phyloP scores from a whole-genome alignment of 805 yeast genomes.

The Wickerhamiella kurtzmanii region DNA sequence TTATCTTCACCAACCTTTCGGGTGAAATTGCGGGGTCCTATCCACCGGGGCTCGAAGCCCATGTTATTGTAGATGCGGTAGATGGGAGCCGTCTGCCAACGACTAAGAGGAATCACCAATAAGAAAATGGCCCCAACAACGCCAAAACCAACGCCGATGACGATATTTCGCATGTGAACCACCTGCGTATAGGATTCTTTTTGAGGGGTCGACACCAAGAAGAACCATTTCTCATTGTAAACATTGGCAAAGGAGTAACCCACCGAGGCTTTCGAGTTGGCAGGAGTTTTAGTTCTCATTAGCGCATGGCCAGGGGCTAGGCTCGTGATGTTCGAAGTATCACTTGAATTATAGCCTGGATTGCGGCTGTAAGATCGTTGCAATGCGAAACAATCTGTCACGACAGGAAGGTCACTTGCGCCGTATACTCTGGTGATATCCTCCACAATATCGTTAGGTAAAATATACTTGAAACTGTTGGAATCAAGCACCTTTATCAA shows the following conservation, averaged over 20 bases:
- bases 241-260: slow-evolving; percentile 16
- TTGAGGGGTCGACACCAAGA: slow-evolving; percentile 14
- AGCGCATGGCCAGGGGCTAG: not conserved
- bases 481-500: not conserved
- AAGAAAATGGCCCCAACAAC: slow-evolving; percentile 18
- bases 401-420: not conserved
- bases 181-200: slow-evolving; percentile 11
- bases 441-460: not conserved
- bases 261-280: slow-evolving; percentile 9
- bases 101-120: slow-evolving; percentile 17
- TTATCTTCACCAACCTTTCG: not conserved
- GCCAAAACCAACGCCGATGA: slow-evolving; percentile 18
- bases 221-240: slow-evolving; percentile 14
- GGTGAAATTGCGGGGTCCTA: slow-evolving; percentile 11
- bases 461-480: not conserved
- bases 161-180: slow-evolving; percentile 10
- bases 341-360: too few species aligned
- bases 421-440: not conserved
- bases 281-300: not conserved
- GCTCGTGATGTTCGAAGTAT: not conserved
- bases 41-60: slow-evolving; percentile 5
- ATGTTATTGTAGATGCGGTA: slow-evolving; percentile 19
- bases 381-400: not conserved
- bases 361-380: not conserved
- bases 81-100: slow-evolving; percentile 18